Percentiles rank a stretch among this genome's conserved stretches.
Conservation (phyloP, 441 rosid genomes). For the Aleurites moluccanus region DNA sequence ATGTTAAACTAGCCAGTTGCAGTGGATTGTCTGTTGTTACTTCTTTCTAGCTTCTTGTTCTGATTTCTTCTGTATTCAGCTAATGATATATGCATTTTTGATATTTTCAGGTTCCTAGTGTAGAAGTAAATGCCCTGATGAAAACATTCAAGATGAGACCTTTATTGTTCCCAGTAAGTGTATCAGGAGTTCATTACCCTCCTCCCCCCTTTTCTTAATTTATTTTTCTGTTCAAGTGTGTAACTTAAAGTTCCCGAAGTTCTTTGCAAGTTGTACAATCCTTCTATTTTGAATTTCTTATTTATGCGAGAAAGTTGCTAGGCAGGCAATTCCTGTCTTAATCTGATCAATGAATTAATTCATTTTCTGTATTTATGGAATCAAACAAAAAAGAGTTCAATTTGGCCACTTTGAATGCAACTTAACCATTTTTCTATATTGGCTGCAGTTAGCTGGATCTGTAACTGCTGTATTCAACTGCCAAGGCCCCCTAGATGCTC, state of each 20-base stretch:
- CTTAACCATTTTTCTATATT: constrained; percentile 20
- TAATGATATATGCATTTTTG: constrained; percentile 21
- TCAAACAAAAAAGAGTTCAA: constrained; percentile 3
- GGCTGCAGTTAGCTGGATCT: constrained; percentile 92
- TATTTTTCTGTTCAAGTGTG: constrained; percentile 9
- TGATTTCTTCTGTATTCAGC: constrained; percentile 10
- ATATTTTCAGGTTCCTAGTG: constrained; percentile 77
- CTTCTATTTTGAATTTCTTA: not conserved
- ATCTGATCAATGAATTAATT: constrained; percentile 3
- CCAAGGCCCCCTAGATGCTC: constrained; percentile 99
- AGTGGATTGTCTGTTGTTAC: constrained; percentile 7
- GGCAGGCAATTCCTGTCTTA: not conserved
- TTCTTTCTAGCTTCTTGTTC: constrained; percentile 17
- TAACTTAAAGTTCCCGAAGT: not conserved
- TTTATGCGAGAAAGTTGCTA: not conserved
- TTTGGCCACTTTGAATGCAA: not conserved
- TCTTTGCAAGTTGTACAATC: not conserved
- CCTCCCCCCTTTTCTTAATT: not conserved
- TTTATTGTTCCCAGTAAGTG: constrained; percentile 77
- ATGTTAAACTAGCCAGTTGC: constrained; percentile 6
- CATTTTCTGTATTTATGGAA: not conserved
- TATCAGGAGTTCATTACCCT: constrained; percentile 13
- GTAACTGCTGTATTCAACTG: constrained; percentile 98
- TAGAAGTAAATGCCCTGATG: constrained; percentile 94
- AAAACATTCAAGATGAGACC: constrained; percentile 96